Evolutionary conservation across 371 early-diverging fungal species (phyloP).

Genomic region (Circinella umbellata): DNA sequence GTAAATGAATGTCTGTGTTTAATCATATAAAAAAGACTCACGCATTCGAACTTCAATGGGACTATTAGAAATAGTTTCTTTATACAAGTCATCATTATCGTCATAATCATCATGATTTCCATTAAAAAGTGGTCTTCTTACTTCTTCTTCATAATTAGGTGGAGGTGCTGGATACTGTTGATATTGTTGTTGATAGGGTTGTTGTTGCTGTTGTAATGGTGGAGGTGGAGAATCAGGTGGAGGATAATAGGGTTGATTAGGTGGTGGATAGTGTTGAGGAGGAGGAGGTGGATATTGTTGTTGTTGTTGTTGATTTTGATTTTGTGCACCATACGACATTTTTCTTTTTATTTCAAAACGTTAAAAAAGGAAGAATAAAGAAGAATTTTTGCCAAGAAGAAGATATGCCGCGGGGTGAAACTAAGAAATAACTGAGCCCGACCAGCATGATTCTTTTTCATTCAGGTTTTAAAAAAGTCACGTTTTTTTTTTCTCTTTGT

Average conservation of each 20-base stretch:
- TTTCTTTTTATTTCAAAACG: neutral
- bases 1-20: neutral
- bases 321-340: constrained; percentile 27
- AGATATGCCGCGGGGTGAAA: too few species aligned
- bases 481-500: neutral
- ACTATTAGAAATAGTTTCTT: constrained; percentile 60
- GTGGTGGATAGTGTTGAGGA: constrained; percentile 18
- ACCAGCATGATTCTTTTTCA: too few species aligned
- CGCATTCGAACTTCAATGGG: constrained; percentile 61
- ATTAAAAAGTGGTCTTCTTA: constrained; percentile 40
- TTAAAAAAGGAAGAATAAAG: neutral
- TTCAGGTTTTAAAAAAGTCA: too few species aligned
- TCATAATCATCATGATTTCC: constrained; percentile 17
- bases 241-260: too few species aligned
- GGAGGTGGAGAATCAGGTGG: too few species aligned
- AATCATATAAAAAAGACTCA: constrained; percentile 28
- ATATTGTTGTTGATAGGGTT: neutral
- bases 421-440: too few species aligned
- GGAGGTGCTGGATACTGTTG: constrained; percentile 49
- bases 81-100: constrained; percentile 64
- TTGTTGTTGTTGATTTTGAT: constrained; percentile 24
- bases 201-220: too few species aligned
- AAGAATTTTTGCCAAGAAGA: too few species aligned
- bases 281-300: constrained; percentile 51
- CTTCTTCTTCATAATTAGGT: constrained; percentile 49